Evolutionary conservation across 2,329 filamentous ascomycete species (phyloP), one percentile per base, ranked within the genome.

Genomic region (Neofusicoccum cordaticola): DNA sequence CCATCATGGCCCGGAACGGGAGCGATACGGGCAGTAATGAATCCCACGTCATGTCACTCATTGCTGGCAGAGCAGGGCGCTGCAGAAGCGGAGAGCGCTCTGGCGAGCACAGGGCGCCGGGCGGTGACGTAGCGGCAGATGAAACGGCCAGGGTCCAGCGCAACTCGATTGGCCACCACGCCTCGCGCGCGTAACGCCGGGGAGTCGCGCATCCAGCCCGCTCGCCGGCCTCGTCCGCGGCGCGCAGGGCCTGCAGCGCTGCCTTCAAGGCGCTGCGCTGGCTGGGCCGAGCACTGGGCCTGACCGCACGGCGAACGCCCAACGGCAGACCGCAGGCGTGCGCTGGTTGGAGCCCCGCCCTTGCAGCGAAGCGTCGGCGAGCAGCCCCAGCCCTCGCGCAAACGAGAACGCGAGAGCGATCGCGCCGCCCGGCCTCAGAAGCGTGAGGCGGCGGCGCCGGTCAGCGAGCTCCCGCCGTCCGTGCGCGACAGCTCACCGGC

Each of bases 71-170:
- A 31, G 27, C 35, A 13, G 37, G 31, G 52, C 19, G 52, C 35
- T 13, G 13, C 35, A 22, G 37, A 7, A 27, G 19, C 17, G 35
- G 17, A 42, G 19, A 8, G 44, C 22, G 22, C 34, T 44, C 19
- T 22, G 12, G 52, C 37, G 39, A 41, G 53, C 53, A 58, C 53
- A 31, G 53, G 53, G 53, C 53, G 53, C 53, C 39, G 41, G 53
- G 53, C 35, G 53, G 53, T 58, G 53, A 58, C 53, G 53, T 58
- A 58, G 53, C 53, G 53, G 39, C 53, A 58, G 39, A 58, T 58
- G 53, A 58, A 58, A 58, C 53, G 8, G 53, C 52, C 39, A 58
- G 53, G 53, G 39, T 42, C 53, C 39, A 45, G 53, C 39, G 39
- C 53, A 13, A 34, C 39, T 44, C 39, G 53, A 58, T 58, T 58